Evolutionary conservation across 176 grass and related monocot species (phyloP), one percentile per base, ranked within the genome.

Genomic region (Paspalum notatum): DNA sequence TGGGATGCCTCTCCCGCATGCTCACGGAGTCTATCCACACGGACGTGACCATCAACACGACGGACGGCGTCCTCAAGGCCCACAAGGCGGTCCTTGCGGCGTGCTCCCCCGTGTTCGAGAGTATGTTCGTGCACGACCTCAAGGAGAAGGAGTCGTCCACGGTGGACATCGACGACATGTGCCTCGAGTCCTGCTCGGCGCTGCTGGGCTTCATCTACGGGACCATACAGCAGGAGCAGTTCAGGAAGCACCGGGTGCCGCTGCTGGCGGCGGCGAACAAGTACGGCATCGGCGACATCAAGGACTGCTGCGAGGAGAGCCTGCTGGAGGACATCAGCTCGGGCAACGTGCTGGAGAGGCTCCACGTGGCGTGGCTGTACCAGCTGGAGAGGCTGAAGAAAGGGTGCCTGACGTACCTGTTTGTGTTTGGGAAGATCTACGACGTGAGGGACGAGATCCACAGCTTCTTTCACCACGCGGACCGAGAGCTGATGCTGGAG

Each of bases 261-360:
- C 88, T 94, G 49, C 88, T 98, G 12, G 88, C 83, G 0, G 92
- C 90, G 6, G 90, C 92, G 0, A 86, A 98, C 41, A 98, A 98
- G 85, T 98, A 95, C 6, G 76, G 81, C 38, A 84, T 95, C 4
- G 8, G 26, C 1, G 90, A 93, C 27, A 77, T 98, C 48, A 95
- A 93, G 82, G 74, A 75, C 67, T 95, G 95, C 59, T 98, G 95
- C 5, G 95, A 98, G 84, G 92, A 95, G 84, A 94, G 95, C 84
- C 88, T 98, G 39, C 59, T 91, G 58, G 95, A 95, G 68, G 95
- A 98, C 14, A 93, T 95, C 11, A 85, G 21, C 72, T 83, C 89
- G 8, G 54, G 75, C 24, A 98, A 98, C 51, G 92, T 95, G 26
- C 84, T 95, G 4, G 88, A 98, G 82, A 79, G 96, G 78, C 88